Percentiles rank a stretch among this genome's conserved stretches.
Conservation (phyloP, 495 filamentous ascomycete genomes). For the Penicillium cataractarum region DNA sequence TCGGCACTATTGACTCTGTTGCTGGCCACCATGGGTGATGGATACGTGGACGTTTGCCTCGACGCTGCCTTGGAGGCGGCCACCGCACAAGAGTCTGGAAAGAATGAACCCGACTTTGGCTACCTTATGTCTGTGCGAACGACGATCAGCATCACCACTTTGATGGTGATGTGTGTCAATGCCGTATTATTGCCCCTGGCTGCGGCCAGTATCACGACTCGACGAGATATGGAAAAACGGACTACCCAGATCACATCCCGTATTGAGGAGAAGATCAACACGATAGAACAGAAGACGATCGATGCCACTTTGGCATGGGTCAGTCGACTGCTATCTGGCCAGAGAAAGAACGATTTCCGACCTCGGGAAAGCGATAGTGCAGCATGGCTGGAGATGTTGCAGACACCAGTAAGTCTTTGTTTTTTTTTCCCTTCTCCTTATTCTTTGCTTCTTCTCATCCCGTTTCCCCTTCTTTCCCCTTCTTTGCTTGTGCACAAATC, state of each 20-base stretch:
- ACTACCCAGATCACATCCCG: slow-evolving; percentile 70
- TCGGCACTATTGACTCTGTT: slow-evolving; percentile 83
- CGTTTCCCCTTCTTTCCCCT: background rate
- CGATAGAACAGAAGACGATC: slow-evolving; percentile 81
- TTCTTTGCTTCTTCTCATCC: background rate
- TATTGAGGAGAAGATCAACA: slow-evolving; percentile 88
- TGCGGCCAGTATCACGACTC: slow-evolving; percentile 82
- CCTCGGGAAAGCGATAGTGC: slow-evolving; percentile 82
- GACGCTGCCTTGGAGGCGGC: slow-evolving; percentile 82
- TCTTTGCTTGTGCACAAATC: background rate
- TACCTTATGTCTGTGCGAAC: slow-evolving; percentile 79
- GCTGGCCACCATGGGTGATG: slow-evolving; percentile 85
- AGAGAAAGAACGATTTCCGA: slow-evolving; percentile 92
- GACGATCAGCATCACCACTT: slow-evolving; percentile 84
- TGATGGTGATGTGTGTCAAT: slow-evolving; percentile 88
- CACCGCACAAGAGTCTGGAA: slow-evolving; percentile 72
- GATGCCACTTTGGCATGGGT: slow-evolving; percentile 83
- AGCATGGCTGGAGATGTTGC: slow-evolving; percentile 74
- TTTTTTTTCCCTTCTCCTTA: background rate
- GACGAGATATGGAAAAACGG: slow-evolving; percentile 87
- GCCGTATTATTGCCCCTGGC: slow-evolving; percentile 91
- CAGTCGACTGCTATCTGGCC: slow-evolving; percentile 68
- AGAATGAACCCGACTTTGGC: slow-evolving; percentile 83
- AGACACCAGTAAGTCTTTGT: slow-evolving; percentile 63
- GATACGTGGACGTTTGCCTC: slow-evolving; percentile 91